Percentiles rank a stretch among this genome's conserved stretches.
These are phyloP conservation scores for Pseudoscleropodium purum DNA, from an alignment of 225 moss, liverwort and hornwort species.

Conservation along the genomic window DNA sequence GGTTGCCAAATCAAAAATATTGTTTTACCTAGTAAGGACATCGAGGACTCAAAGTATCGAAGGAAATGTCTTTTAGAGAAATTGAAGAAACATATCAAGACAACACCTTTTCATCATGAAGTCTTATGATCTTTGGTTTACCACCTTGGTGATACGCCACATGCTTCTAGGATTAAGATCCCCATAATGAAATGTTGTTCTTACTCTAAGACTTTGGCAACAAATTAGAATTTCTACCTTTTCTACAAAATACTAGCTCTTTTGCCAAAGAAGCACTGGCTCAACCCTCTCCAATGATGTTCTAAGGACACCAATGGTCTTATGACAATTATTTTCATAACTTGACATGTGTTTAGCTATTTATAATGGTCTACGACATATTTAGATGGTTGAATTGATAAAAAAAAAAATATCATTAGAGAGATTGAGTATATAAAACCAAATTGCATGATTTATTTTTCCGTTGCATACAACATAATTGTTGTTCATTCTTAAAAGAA, in stretches of 20 bases:
- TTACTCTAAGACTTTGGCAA: not conserved
- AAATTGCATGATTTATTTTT: not conserved
- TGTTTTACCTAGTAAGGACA: not conserved
- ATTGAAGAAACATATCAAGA: not conserved
- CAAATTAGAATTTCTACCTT: not conserved
- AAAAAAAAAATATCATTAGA: not conserved
- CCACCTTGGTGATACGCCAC: not conserved
- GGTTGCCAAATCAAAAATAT: not conserved
- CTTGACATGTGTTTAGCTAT: not conserved
- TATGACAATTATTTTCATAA: not conserved
- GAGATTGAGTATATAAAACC: not conserved
- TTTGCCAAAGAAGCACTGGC: not conserved
- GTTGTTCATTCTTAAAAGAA: not conserved
- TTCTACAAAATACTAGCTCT: not conserved
- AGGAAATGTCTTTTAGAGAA: not conserved
- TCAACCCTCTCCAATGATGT: not conserved
- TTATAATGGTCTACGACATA: not conserved
- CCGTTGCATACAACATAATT: not conserved
- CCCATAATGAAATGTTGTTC: not conserved
- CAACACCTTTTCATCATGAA: not conserved
- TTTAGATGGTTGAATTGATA: not conserved
- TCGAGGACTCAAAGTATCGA: not conserved
- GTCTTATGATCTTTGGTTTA: not conserved
- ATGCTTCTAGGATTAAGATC: not conserved
- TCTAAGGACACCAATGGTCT: rapidly evolving